These are phyloP conservation scores for Lasiodiplodia hormozganensis DNA, from an alignment of 2,329 filamentous ascomycete genomes.

Conservation along the genomic window DNA sequence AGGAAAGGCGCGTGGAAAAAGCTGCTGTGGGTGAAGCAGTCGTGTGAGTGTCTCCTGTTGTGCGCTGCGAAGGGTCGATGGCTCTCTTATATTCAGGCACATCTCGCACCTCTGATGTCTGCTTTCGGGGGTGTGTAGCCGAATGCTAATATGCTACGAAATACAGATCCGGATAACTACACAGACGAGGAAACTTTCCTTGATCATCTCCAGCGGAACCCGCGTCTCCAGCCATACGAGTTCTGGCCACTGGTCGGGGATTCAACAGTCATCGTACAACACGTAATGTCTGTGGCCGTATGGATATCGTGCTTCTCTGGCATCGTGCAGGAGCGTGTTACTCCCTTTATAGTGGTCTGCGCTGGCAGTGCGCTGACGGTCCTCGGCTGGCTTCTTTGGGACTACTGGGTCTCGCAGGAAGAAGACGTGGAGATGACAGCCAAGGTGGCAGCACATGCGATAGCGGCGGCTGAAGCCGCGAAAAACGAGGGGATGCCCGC, in stretches of 20 bases:
- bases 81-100: neutral
- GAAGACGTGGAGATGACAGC: conserved; percentile 55
- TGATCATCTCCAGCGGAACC: conserved; percentile 93
- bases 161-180: conserved; percentile 94
- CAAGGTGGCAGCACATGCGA: conserved; percentile 34
- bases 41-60: conserved; percentile 64
- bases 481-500: conserved; percentile 19
- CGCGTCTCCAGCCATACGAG: conserved; percentile 90
- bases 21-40: conserved; percentile 96
- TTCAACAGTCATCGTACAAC: conserved; percentile 95
- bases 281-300: conserved; percentile 92
- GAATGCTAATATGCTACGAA: neutral
- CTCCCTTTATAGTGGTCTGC: conserved; percentile 85
- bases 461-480: conserved; percentile 11
- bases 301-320: conserved; percentile 93
- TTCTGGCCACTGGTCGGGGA: conserved; percentile 98
- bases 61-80: neutral
- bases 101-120: neutral
- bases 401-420: conserved; percentile 83
- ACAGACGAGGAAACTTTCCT: conserved; percentile 97
- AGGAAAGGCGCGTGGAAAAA: conserved; percentile 88
- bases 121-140: neutral
- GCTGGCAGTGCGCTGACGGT: conserved; percentile 85
- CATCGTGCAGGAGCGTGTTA: conserved; percentile 87
- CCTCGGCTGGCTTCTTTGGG: conserved; percentile 89